Evolutionary conservation across 257 asterid genomes (phyloP).

Genomic region (Penstemon davidsonii): DNA sequence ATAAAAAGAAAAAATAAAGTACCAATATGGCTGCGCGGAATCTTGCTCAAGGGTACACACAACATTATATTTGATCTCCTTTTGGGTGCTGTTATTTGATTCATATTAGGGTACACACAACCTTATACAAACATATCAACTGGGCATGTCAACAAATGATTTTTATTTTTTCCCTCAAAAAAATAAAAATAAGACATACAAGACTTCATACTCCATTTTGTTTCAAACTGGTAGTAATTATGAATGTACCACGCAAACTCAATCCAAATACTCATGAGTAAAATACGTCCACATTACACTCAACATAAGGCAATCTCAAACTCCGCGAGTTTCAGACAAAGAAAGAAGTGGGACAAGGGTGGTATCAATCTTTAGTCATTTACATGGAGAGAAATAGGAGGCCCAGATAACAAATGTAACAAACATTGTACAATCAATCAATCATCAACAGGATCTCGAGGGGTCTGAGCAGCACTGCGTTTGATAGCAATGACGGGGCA

Average conservation of each 20-base stretch:
- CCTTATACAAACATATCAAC: too few species aligned
- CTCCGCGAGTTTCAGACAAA: conserved; percentile 10
- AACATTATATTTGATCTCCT: too few species aligned
- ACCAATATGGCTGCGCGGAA: too few species aligned
- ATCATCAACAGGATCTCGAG: conserved; percentile 55
- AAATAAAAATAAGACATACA: too few species aligned
- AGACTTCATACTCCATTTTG: too few species aligned
- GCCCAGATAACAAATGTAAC: neutral
- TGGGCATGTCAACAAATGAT: too few species aligned
- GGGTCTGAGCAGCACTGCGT: conserved; percentile 56
- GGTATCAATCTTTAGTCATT: conserved; percentile 16
- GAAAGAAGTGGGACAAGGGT: neutral
- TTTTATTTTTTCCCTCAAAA: too few species aligned
- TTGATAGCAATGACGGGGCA: conserved; percentile 50
- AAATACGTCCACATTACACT: neutral
- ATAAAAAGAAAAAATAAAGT: too few species aligned
- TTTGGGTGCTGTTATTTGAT: too few species aligned
- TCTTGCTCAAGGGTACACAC: too few species aligned
- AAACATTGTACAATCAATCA: conserved; percentile 24
- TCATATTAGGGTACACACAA: too few species aligned
- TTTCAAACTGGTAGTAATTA: too few species aligned
- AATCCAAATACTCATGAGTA: neutral
- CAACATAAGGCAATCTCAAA: neutral
- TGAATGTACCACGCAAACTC: conserved; percentile 7
- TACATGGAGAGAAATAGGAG: conserved; percentile 1